Evolutionary conservation across 1,284 basidiomycete species (phyloP), one percentile per base, ranked within the genome.

Genomic region (Neotropicomus parvogracilis): DNA sequence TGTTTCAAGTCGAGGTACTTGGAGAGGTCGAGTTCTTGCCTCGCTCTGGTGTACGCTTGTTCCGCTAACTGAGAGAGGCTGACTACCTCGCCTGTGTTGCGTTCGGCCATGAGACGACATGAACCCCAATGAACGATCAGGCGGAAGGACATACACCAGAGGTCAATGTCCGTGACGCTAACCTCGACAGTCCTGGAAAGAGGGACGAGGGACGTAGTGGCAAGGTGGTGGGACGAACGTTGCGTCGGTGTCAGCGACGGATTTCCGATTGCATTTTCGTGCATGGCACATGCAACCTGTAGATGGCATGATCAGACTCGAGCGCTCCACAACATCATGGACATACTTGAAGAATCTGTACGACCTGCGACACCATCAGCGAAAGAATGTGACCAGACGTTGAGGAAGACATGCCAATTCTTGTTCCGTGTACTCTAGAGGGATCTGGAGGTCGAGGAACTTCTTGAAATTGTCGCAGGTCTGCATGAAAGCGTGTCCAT

Each of bases 281-380:
- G 59, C 60, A 61, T 50, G 5, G 54, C 60, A 39, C 45, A 55
- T 2, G 56, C 63, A 28, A 57, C 20, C 59, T 61, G 45, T 33
- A 41, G 6, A 16, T 19, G 40, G 17, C 7, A 7, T 40, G 10
- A 36, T 57, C 19, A 58, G 41, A 21, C 12, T 37, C 10, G 2
- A 9, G 16, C 26, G 11, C 21, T 28, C 40, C 5, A 19, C 11
- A 6, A 16, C 12, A 16, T 14, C 3, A 34, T 6, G 11, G 17
- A 31, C 59, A 33, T 47, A 60, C 59, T 41, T 65, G 54, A 27
- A 65, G 48, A 10, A 33, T 37, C 6, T 59, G 44, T 13, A 64
- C 17, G 10, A 60, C 14, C 61, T 60, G 26, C 16, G 21, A 16
- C 14, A 13, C 14, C n/a, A 9, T 62, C 16, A 59, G 43, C 16